Evolutionary conservation across 495 filamentous ascomycete species (phyloP), one percentile per base, ranked within the genome.

Genomic region (Elaphomyces granulatus): DNA sequence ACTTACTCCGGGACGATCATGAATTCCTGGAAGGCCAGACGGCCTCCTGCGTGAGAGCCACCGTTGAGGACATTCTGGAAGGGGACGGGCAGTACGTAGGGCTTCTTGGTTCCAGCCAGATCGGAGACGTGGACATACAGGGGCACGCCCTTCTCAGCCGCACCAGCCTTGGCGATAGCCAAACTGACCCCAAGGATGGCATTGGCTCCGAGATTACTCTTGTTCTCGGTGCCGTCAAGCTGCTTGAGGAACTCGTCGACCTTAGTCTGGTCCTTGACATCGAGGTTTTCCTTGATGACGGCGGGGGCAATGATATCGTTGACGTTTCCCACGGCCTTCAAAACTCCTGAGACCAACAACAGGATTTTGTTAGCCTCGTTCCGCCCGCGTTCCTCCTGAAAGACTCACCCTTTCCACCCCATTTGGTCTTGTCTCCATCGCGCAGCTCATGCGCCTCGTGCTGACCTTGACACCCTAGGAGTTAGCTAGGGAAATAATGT

Each of bases 21-120:
- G 78, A 99, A 99, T 66, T 99, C 92, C 68, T 99, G 92, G 81
- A 99, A 99, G 46, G 92, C 92, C 42, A 99, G 72, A 62, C 90
- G 85, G 54, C 92, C 92, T 75, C 92, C 92, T 47, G 92, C 92
- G 71, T 99, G 92, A 54, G 88, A 96, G 59, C 90, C 90, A 68
- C 92, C 92, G 67, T 99, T 99, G 45, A 99, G 75, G 58, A 99
- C 92, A 71, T 99, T 99, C 86, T 87, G 83, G 82, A 99, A 99
- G 47, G 92, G 92, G 41, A 99, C 92, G 39, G 92, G 92, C 8
- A 99, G 81, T 44, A 99, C 92, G 56, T 93, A 99, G 55, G 92
- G 92, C 81, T 99, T 94, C 81, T 96, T 95, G 63, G 90, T 96
- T 48, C 87, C 90, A 43, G 92, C 87, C 50, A 99, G 83, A 64